Percentiles rank a stretch among this genome's conserved stretches.
Evolutionary conservation across 768 basidiomycete species (phyloP).

Genomic region (Cubamyces lactineus): DNA sequence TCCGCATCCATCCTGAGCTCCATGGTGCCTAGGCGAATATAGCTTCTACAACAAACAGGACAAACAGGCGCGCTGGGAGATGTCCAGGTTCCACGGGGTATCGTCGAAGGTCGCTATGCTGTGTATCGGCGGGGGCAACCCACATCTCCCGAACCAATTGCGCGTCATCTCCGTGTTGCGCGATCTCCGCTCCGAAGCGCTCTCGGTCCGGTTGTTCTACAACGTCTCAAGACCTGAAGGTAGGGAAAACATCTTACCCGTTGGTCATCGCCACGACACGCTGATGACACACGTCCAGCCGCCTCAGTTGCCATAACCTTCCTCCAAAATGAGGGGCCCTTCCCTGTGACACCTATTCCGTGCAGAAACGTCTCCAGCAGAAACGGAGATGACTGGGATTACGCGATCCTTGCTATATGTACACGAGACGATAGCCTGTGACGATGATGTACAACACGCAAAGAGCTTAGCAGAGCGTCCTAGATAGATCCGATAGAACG

Average conservation of each 20-base stretch:
- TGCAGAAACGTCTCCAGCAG: constrained; percentile 52
- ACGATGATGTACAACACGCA: constrained; percentile 20
- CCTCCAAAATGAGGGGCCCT: constrained; percentile 33
- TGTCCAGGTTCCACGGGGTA: constrained; percentile 47
- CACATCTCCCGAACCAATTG: constrained; percentile 1
- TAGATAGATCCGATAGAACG: neutral
- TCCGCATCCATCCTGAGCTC: neutral
- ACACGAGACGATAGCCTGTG: constrained; percentile 15
- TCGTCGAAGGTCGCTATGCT: constrained; percentile 48
- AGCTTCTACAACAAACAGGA: too few relatives aligned
- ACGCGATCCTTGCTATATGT: constrained; percentile 52
- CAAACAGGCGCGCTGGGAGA: constrained; percentile 52
- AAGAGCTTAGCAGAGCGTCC: neutral
- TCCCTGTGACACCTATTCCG: constrained; percentile 54
- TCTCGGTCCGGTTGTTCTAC: constrained; percentile 56
- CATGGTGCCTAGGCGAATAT: constrained; percentile 4
- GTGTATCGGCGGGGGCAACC: constrained; percentile 22
- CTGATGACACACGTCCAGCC: constrained; percentile 24
- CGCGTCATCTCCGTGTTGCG: constrained; percentile 24
- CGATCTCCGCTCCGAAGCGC: constrained; percentile 26
- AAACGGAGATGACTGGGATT: constrained; percentile 53
- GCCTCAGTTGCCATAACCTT: constrained; percentile 30
- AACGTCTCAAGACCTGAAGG: constrained; percentile 34
- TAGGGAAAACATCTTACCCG: constrained; percentile 29
- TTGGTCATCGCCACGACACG: neutral